These are phyloP conservation scores for Corinectria fuckeliana DNA, from an alignment of 2,329 filamentous ascomycete genomes.

Conservation along the genomic window DNA sequence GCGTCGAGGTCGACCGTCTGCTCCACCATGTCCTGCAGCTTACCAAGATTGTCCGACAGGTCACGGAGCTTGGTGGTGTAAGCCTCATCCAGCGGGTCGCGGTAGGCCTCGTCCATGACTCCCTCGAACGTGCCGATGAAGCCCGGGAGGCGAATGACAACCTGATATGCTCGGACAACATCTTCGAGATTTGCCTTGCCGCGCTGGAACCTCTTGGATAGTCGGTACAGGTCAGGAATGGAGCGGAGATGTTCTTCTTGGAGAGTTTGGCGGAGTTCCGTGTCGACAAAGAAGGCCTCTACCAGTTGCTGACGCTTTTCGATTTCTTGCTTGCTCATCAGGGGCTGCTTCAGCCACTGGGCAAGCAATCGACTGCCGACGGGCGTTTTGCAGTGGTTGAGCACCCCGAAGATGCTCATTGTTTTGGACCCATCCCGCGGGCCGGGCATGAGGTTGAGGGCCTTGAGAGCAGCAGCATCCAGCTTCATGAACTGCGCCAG, in stretches of 20 bases:
- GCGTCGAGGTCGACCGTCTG: conserved; percentile 96
- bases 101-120: conserved; percentile 95
- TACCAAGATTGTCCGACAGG: conserved; percentile 78
- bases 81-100: conserved; percentile 81
- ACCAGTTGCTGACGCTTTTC: conserved; percentile 92
- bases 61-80: conserved; percentile 86
- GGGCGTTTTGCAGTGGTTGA: conserved; percentile 98
- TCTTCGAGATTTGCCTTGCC: conserved; percentile 92
- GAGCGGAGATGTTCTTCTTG: conserved; percentile 94
- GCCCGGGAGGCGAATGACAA: conserved; percentile 87
- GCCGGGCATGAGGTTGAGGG: conserved; percentile 96
- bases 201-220: conserved; percentile 94
- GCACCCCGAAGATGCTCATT: conserved; percentile 92
- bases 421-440: conserved; percentile 93
- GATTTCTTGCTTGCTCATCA: conserved; percentile 91
- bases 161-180: conserved; percentile 93
- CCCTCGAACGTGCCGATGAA: conserved; percentile 89
- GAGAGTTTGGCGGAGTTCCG: conserved; percentile 91
- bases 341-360: conserved; percentile 96
- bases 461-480: conserved; percentile 91
- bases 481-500: conserved; percentile 98
- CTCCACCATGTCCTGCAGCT: conserved; percentile 97
- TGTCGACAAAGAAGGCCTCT: conserved; percentile 92
- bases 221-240: conserved; percentile 90
- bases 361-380: conserved; percentile 87